A percentile compares a stretch with the other conserved stretches of the same genome.
phyloP scores from a whole-genome alignment of 352 stramenopile species.

The Elongisporangium undulatum region DNA sequence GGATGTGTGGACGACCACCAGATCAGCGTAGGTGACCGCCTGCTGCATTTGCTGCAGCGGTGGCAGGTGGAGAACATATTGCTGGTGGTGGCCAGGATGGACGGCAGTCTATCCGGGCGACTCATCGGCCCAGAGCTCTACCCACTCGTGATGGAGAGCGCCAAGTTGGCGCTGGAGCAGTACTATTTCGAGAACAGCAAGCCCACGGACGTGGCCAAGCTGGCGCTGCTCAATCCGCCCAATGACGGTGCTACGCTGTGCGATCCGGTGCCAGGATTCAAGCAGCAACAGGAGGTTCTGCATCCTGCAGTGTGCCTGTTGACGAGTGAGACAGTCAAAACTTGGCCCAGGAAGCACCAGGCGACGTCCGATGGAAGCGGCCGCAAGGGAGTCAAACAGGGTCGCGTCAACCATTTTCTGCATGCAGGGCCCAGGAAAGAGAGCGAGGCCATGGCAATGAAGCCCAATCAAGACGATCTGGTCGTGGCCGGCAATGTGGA shows the following conservation, averaged over 20 bases:
- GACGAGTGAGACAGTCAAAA: constrained; percentile 47
- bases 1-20: constrained; percentile 51
- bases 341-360: constrained; percentile 54
- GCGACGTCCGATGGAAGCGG: constrained; percentile 49
- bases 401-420: constrained; percentile 70
- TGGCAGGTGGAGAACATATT: constrained; percentile 79
- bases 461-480: constrained; percentile 21
- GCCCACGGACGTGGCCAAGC: constrained; percentile 40
- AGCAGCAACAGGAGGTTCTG: constrained; percentile 18
- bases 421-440: constrained; percentile 9
- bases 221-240: constrained; percentile 31
- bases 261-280: constrained; percentile 6
- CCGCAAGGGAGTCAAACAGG: constrained; percentile 44
- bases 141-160: constrained; percentile 60
- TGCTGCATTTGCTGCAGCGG: constrained; percentile 76
- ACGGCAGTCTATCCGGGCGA: constrained; percentile 58
- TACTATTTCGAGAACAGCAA: constrained; percentile 56
- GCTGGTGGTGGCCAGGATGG: constrained; percentile 55
- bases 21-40: constrained; percentile 53
- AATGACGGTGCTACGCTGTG: constrained; percentile 5
- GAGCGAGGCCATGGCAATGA: constrained; percentile 9
- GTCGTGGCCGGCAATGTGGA: constrained; percentile 9
- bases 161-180: constrained; percentile 71
- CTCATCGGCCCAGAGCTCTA: constrained; percentile 64
- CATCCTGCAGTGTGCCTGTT: constrained; percentile 38